Conservation (phyloP, 257 asterid species). For the Fraxinus cuspidata region DNA sequence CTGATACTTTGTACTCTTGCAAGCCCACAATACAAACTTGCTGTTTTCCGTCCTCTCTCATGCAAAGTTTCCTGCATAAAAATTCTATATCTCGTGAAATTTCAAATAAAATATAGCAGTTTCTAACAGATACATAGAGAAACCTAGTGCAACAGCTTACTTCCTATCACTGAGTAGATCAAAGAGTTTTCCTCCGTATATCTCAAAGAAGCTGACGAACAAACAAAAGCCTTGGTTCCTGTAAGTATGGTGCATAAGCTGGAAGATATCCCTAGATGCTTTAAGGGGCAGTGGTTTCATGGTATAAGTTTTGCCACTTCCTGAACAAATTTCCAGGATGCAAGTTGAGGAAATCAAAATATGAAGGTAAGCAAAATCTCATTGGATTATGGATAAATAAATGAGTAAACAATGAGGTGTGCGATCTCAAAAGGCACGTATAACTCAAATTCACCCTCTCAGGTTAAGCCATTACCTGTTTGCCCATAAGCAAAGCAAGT, state of each 20-base stretch:
- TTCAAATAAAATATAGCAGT: not conserved
- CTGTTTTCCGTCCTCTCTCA: constrained; percentile 96
- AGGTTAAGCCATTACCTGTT: constrained; percentile 64
- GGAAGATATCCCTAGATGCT: constrained; percentile 87
- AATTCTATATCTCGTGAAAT: not conserved
- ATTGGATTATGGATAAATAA: not conserved
- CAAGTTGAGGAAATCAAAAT: not conserved
- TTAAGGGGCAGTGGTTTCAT: constrained; percentile 96
- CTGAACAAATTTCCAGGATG: constrained; percentile 39
- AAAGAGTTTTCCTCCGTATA: constrained; percentile 93
- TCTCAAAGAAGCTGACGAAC: constrained; percentile 93
- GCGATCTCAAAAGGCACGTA: not conserved
- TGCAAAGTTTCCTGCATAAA: constrained; percentile 70
- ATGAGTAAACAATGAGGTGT: not conserved
- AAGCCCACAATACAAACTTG: constrained; percentile 71
- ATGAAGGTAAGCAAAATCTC: not conserved
- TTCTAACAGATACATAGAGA: not conserved
- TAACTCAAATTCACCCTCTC: not conserved
- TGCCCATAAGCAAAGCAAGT: constrained; percentile 97
- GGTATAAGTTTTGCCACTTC: constrained; percentile 97
- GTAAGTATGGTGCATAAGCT: constrained; percentile 91
- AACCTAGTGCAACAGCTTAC: constrained; percentile 41
- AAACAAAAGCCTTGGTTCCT: constrained; percentile 92
- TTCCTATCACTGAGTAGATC: constrained; percentile 92
- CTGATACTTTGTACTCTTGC: constrained; percentile 65